phyloP scores from a whole-genome alignment of 768 basidiomycete genomes.

The Gautieria morchelliformis region DNA sequence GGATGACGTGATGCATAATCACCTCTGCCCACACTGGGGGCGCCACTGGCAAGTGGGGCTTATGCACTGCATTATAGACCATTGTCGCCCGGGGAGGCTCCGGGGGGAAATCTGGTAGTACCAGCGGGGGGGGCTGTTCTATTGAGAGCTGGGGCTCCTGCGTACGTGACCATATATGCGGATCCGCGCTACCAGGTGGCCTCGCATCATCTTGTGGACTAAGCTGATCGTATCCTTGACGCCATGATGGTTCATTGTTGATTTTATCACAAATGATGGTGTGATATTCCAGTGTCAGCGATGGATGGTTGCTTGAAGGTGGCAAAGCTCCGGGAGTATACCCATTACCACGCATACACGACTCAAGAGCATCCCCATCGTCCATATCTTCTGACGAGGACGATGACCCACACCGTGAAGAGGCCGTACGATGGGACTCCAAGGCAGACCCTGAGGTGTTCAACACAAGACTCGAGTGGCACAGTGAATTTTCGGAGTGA shows the following conservation, averaged over 20 bases:
- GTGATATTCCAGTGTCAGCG: neutral
- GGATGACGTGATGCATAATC: slow-evolving; percentile 7
- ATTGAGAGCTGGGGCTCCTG: neutral
- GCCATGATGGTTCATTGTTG: slow-evolving; percentile 4
- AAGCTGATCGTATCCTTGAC: neutral
- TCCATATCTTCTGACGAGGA: too few species aligned
- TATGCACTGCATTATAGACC: slow-evolving; percentile 5
- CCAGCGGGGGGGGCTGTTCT: neutral
- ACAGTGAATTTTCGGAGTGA: too few species aligned
- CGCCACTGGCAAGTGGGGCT: slow-evolving; percentile 16
- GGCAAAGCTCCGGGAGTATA: neutral
- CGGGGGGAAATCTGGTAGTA: neutral
- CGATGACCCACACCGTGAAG: too few species aligned
- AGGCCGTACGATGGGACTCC: too few species aligned
- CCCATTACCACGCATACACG: too few species aligned
- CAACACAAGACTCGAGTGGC: too few species aligned
- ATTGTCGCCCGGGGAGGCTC: slow-evolving; percentile 13
- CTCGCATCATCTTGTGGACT: neutral
- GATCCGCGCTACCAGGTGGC: neutral
- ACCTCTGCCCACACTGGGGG: slow-evolving; percentile 41
- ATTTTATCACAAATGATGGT: too few species aligned
- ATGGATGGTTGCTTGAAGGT: neutral
- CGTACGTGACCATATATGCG: neutral
- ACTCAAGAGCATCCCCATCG: too few species aligned
- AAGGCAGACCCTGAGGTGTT: too few species aligned